Evolutionary conservation across 192 early-diverging fungal species (phyloP), one percentile per base, ranked within the genome.

Genomic region (Entomortierella parvispora): DNA sequence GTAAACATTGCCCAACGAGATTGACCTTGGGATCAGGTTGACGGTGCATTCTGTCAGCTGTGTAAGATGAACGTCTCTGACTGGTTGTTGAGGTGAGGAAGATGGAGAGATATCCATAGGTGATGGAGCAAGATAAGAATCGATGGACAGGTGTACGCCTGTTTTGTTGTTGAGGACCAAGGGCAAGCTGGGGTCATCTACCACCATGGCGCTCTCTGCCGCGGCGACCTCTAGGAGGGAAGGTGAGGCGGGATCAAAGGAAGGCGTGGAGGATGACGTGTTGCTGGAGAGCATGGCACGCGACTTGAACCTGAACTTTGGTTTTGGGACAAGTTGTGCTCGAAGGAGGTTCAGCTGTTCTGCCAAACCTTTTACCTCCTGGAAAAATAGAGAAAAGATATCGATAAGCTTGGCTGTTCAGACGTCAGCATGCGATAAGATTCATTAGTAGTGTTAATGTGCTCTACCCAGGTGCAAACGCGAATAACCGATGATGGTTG

Each of bases 291-390:
- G 56, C 8, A 50, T 46, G 33, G 71, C 80, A 33, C 84, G 70
- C 8, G 83, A 82, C 70, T 90, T 90, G 78, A 91, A 91, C 0
- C 90, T 82, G 49, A 92, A 92, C 57, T 89, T 90, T n/a, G 69
- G 67, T 48, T 83, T 88, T 11, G 87, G 88, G 17, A 72, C 67
- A 29, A 87, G 45, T 40, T 78, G 53, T 3, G 66, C 54, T 48
- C 80, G 59, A 33, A 74, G 55, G 4, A 42, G 47, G 31, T 78
- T 76, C 17, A 86, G 51, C 29, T 59, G 52, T 25, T 69, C 69
- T 15, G 57, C 80, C n/a, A 86, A 55, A 25, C 65, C 40, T 52
- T 72, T 72, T 25, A 90, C 69, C 58, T 84, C 76, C 86, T 90
- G 28, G 8, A 37, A 45, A 26, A 29, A 46, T 1, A 25, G 1